Evolutionary conservation across 768 basidiomycete genomes (phyloP).

Genomic region (Tulasnella sp.): DNA sequence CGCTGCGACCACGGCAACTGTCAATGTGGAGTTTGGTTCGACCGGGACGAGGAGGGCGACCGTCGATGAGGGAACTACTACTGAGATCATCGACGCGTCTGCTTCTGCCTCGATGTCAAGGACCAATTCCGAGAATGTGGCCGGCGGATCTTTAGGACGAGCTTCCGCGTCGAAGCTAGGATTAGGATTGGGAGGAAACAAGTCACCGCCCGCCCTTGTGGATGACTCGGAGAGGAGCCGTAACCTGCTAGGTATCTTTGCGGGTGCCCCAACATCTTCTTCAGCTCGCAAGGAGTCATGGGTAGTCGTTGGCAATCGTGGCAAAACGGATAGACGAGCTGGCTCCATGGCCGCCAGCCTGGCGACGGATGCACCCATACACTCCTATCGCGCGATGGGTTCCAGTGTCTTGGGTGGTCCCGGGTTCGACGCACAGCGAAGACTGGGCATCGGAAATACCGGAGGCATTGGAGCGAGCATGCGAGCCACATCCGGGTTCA

Average conservation of each 20-base stretch:
- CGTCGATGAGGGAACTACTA: conserved; percentile 6
- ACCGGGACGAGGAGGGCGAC: conserved; percentile 49
- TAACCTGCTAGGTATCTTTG: conserved; percentile 79
- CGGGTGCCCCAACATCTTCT: conserved; percentile 63
- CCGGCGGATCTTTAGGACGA: conserved; percentile 4
- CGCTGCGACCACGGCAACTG: conserved; percentile 83
- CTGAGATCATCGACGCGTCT: not conserved
- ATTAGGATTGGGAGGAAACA: not conserved
- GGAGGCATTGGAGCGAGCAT: conserved; percentile 22
- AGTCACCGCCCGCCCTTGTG: not conserved
- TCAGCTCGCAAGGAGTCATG: conserved; percentile 55
- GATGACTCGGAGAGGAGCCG: not conserved
- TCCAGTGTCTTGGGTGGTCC: not conserved
- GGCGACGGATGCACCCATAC: not conserved
- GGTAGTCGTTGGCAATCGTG: conserved; percentile 55
- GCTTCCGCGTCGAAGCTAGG: conserved; percentile 1
- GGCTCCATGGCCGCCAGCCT: not conserved
- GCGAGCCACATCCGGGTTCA: conserved; percentile 20
- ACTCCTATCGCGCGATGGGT: not conserved
- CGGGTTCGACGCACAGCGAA: conserved; percentile 26
- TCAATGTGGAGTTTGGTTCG: conserved; percentile 89
- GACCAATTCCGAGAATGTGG: not conserved
- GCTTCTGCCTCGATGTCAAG: not conserved
- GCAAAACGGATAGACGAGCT: conserved; percentile 32
- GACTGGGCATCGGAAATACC: conserved; percentile 32